Percentiles rank a stretch among this genome's conserved stretches.
Evolutionary conservation across 495 filamentous ascomycete species (phyloP).

Genomic region (Pyrenula aspistea): DNA sequence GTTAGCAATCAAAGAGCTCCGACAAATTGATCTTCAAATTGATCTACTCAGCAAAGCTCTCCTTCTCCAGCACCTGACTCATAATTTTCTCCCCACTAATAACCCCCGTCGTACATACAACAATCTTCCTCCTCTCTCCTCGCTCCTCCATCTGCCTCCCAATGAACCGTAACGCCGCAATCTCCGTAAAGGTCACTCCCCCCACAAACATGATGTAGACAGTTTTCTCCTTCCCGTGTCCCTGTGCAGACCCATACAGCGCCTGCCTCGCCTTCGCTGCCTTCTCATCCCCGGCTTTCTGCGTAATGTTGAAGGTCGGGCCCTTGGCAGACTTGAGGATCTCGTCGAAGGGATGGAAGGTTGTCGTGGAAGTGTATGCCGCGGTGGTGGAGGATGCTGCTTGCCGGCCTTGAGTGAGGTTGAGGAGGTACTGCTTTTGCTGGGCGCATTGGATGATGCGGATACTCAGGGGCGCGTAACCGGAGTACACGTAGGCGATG

Average conservation of each 20-base stretch:
- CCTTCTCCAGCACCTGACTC: constrained; percentile 71
- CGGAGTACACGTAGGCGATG: constrained; percentile 93
- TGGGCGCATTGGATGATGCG: constrained; percentile 91
- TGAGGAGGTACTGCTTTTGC: constrained; percentile 74
- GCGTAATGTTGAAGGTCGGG: constrained; percentile 79
- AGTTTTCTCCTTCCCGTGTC: constrained; percentile 59
- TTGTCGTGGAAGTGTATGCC: constrained; percentile 34
- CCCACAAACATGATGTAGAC: constrained; percentile 92
- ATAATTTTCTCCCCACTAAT: constrained; percentile 86
- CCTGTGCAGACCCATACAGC: constrained; percentile 49
- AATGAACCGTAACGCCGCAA: constrained; percentile 86
- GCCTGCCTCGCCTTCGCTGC: constrained; percentile 80
- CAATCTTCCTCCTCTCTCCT: constrained; percentile 50
- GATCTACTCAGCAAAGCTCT: constrained; percentile 34
- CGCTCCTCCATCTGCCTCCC: constrained; percentile 69
- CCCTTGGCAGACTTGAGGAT: constrained; percentile 74
- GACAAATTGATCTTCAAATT: too few species aligned
- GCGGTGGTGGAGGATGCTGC: constrained; percentile 23
- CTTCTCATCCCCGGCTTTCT: constrained; percentile 80
- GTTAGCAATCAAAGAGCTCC: too few species aligned
- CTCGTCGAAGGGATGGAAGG: constrained; percentile 74
- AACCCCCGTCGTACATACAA: constrained; percentile 86
- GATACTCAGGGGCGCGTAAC: constrained; percentile 87
- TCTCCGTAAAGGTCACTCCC: constrained; percentile 89
- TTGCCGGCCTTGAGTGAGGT: constrained; percentile 45